Conservation (phyloP, 495 filamentous ascomycete genomes). For the Penicillium simplicissimum region DNA sequence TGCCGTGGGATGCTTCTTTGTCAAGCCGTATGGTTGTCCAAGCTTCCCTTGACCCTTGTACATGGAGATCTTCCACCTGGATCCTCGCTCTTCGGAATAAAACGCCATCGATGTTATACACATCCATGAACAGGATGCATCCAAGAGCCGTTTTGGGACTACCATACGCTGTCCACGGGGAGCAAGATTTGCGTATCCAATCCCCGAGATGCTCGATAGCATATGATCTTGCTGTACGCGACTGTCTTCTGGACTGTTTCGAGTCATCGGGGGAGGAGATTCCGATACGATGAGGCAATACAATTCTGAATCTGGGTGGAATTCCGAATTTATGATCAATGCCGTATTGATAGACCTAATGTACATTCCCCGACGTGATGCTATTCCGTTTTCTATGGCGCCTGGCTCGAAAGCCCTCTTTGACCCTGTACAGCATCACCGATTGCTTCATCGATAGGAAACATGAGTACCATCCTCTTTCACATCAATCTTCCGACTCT, state of each 20-base stretch:
- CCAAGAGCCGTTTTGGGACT: no score
- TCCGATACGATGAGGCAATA: slow-evolving; percentile 12
- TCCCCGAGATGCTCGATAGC: no score
- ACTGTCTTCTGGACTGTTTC: slow-evolving; percentile 7
- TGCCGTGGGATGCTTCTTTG: no score
- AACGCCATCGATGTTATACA: no score
- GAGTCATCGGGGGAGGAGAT: slow-evolving; percentile 21
- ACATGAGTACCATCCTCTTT: slow-evolving; percentile 36
- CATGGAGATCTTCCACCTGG: no score
- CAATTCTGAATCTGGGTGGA: slow-evolving; percentile 3
- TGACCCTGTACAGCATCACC: not conserved
- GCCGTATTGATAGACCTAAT: not conserved
- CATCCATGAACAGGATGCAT: no score
- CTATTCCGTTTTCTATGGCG: not conserved
- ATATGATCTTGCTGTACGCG: no score
- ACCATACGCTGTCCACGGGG: no score
- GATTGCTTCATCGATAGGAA: slow-evolving; percentile 15
- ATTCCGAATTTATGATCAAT: not conserved
- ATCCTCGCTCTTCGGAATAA: no score
- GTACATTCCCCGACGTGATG: not conserved
- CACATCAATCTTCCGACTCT: slow-evolving; percentile 41
- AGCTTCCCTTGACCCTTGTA: no score
- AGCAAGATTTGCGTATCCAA: no score
- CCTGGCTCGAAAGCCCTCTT: not conserved
- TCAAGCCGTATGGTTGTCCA: no score